A percentile compares a stretch with the other conserved stretches of the same genome.
Conservation (phyloP, 2,329 filamentous ascomycete species). For the Sporothrix euskadiensis region DNA sequence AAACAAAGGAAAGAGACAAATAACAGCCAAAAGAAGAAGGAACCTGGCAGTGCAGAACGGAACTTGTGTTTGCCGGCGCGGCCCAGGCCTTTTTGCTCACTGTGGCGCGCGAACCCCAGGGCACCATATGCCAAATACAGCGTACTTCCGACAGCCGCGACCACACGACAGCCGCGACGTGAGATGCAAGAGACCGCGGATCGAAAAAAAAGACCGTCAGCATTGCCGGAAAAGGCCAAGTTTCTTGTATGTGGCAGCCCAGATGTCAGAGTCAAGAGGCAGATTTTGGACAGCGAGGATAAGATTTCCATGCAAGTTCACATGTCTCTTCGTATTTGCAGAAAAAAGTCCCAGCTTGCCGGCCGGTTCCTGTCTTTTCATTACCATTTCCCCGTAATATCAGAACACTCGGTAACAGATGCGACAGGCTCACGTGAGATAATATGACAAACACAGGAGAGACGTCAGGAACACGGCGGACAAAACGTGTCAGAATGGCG, state of each 20-base stretch:
- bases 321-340: neutral
- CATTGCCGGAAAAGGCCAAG: neutral
- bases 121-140: neutral
- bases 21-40: neutral
- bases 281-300: neutral
- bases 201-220: neutral
- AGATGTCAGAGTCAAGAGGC: conserved; percentile 3
- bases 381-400: neutral
- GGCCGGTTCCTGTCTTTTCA: neutral
- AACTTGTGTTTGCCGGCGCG: neutral
- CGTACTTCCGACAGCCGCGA: neutral
- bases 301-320: conserved; percentile 4
- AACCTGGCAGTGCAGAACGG: neutral
- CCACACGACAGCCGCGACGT: neutral
- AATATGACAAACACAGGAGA: neutral
- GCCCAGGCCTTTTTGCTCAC: neutral
- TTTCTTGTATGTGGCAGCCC: no score
- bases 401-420: neutral
- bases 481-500: conserved; percentile 10
- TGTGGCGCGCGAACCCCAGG: neutral
- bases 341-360: neutral
- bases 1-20: neutral
- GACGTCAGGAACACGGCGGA: neutral
- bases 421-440: neutral
- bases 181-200: neutral